Evolutionary conservation across 2,329 filamentous ascomycete species (phyloP).

Genomic region (Metarhizium humberi): DNA sequence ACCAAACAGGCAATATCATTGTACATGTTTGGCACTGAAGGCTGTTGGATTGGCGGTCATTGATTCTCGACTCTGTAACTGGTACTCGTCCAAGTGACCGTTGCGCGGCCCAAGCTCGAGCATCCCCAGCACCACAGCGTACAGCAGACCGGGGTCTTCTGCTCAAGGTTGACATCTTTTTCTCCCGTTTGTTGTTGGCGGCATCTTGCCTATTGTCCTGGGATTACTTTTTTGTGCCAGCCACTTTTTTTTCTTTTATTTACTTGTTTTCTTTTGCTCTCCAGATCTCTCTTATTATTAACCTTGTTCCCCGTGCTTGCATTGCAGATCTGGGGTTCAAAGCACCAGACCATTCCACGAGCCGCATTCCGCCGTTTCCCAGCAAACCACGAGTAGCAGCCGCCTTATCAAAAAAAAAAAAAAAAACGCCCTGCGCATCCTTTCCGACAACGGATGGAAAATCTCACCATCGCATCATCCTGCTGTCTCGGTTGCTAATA

Average conservation of each 20-base stretch:
- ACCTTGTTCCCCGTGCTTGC: background rate
- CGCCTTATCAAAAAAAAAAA: background rate
- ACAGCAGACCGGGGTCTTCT: background rate
- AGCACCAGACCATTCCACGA: background rate
- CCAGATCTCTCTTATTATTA: background rate
- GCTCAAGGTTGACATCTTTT: background rate
- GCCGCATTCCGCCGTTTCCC: background rate
- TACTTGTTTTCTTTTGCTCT: background rate
- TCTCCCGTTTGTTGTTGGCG: background rate
- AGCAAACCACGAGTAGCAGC: background rate
- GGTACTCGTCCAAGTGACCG: background rate
- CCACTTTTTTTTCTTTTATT: too few relatives aligned
- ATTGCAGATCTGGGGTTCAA: background rate
- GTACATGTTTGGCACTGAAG: too few relatives aligned
- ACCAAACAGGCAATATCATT: too few relatives aligned
- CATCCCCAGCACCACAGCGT: background rate
- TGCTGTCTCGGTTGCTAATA: background rate
- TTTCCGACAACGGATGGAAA: background rate
- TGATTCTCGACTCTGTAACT: background rate
- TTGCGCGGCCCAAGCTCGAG: slow-evolving; percentile 3
- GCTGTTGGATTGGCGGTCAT: too few relatives aligned
- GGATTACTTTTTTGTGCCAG: too few relatives aligned
- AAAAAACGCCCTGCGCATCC: background rate
- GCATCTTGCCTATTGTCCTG: too few relatives aligned
- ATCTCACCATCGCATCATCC: background rate